Base-by-base conservation (phyloP, 2,329 filamentous ascomycete species). In the Aureobasidium leucospermi region DNA sequence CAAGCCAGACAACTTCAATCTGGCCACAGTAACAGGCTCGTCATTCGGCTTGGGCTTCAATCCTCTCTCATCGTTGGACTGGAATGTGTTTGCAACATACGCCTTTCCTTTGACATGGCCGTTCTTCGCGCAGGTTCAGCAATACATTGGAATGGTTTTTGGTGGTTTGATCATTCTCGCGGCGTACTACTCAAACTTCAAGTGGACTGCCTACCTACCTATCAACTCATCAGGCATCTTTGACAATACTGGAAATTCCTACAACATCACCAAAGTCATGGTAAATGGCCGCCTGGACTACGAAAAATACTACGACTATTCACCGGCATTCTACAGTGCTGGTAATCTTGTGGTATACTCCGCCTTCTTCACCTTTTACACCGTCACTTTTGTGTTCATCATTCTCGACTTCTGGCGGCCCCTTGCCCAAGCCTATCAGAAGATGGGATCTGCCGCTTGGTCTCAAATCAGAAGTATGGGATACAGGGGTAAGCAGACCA, bases 191-290 rank as follows among this genome's bases (percentile, higher is more conserved):
- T 78, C 79, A 67, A 93, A 94, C 66, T 78, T 88, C 59, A 83
- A 92, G 65, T 93, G 86, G 73, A 88, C 89, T 1, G 86, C 88
- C 0, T 94, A 91, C 69, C 87, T 95, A 84, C 90, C 90, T 0
- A 93, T 96, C 36, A 78, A 94, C 2, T 94, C 90, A 1, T 83
- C 88, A 0, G 84, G 86, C 2, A 89, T 94, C 1, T 96, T 92
- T 67, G 90, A 96, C 73, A 94, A 95, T 68, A 88, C 81, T 0
- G 90, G 89, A 28, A 80, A 85, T 32, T 81, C 88, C 29, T 95
- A 95, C 75, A 82, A 95, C 65, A 90, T 95, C 60, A 86, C 83
- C 73, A 87, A 83, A 64, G 92, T 95, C 45, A 76, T 95, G 52
- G 93, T 88, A 23, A 28, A 45, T 6, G 42, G 42, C 1, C 47